These are phyloP conservation scores for Phytophthora uliginosa DNA, from an alignment of 352 stramenopile genomes.

Conservation along the genomic window DNA sequence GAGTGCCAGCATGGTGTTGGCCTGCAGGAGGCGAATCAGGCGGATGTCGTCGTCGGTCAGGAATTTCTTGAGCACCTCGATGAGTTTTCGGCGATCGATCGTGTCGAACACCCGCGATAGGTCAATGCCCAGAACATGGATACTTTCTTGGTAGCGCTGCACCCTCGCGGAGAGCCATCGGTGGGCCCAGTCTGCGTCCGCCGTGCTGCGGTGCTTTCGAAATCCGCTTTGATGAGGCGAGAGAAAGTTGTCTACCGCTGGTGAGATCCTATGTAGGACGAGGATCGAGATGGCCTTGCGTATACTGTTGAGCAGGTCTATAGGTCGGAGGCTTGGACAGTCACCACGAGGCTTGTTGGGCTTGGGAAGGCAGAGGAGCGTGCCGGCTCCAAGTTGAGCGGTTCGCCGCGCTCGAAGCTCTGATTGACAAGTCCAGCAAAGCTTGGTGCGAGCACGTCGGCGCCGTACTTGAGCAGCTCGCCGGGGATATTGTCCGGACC, in stretches of 20 bases:
- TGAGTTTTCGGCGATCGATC: constrained; percentile 5
- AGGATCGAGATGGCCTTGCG: constrained; percentile 5
- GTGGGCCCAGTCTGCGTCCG: no score
- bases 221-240: constrained; percentile 2
- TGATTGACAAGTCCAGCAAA: not conserved
- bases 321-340: constrained; percentile 6
- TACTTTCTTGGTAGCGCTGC: not conserved
- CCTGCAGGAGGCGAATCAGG: constrained; percentile 3
- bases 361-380: constrained; percentile 5
- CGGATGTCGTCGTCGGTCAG: constrained; percentile 9
- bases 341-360: constrained; percentile 7
- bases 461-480: not conserved
- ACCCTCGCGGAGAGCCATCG: not conserved
- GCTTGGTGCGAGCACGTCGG: not conserved
- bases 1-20: constrained; percentile 4
- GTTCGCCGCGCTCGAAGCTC: constrained; percentile 1
- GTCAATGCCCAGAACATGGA: constrained; percentile 13
- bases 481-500: not conserved
- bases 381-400: not conserved
- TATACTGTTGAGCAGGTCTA: constrained; percentile 9
- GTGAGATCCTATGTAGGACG: constrained; percentile 4
- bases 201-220: not conserved
- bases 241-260: constrained; percentile 8
- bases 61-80: constrained; percentile 14
- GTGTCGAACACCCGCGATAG: constrained; percentile 13